Evolutionary conservation across 1,284 basidiomycete genomes (phyloP), one percentile per base, ranked within the genome.

Genomic region (Paramarasmius palmivorus): DNA sequence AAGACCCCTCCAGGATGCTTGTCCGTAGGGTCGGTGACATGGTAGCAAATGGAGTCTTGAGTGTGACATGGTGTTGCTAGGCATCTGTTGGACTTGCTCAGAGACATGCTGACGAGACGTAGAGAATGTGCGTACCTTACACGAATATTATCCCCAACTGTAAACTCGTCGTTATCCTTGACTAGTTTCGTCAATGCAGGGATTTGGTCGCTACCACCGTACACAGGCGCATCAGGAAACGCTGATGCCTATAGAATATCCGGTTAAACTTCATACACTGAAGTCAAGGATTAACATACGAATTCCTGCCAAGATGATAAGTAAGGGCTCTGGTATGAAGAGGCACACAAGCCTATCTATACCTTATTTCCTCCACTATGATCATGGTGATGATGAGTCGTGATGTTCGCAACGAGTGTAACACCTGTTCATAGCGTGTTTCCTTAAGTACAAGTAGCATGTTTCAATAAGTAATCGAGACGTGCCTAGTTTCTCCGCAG

Each of bases 21-120:
- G 34, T 79, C 69, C 3, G 62, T 66, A 60, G 72, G 81, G 77
- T 79, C 75, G 37, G 89, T 89, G 52, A 89, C 79, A 68, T 90
- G 83, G 76, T 88, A 98, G 73, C 92, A 96, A 65, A 96, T 95
- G 39, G 93, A 96, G 71, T 98, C 96, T 67, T 93, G 92, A 1
- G 96, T 98, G 69, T 98, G 96, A 71, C 95, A 97, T 0, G 95
- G 96, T 0, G 95, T 99, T 12, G 92, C 88, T 17, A 95, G 72
- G 69, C 90, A 92, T 67, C 91, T 93, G 49, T 12, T 45, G 23
- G 42, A 50, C 25, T 52, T 57, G 54, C 54, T 19, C 48, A 38
- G 3, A 47, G n/a, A 52, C 34, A 35, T 48, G 51, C 34, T 38
- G 34, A 49, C 17, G 17, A 37, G 42, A 41, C 6, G 42, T 36